phyloP scores from a whole-genome alignment of 306 rosid species.

The Cucurbita argyrosperma region DNA sequence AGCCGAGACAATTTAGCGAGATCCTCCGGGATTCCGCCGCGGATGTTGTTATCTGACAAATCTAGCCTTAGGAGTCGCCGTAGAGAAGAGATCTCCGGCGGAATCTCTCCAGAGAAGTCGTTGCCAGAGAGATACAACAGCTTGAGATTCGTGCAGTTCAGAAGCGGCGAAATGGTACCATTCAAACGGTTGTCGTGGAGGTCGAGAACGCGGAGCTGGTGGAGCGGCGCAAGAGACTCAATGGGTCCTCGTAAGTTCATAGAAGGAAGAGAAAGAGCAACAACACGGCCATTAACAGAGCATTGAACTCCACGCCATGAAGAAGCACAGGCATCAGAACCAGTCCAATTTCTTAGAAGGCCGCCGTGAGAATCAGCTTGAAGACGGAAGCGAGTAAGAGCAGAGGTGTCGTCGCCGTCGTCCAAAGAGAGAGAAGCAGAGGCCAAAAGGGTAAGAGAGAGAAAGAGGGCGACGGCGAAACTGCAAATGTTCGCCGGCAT shows the following conservation, averaged over 20 bases:
- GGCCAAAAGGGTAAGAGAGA: slow-evolving; percentile 3
- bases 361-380: slow-evolving; percentile 61
- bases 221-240: slow-evolving; percentile 33
- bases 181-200: slow-evolving; percentile 73
- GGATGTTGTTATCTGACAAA: slow-evolving; percentile 76
- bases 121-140: slow-evolving; percentile 71
- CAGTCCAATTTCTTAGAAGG: slow-evolving; percentile 71
- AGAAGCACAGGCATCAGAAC: slow-evolving; percentile 50
- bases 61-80: slow-evolving; percentile 55
- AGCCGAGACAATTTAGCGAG: slow-evolving; percentile 30
- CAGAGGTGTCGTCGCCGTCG: slow-evolving; percentile 80
- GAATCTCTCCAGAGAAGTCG: slow-evolving; percentile 76
- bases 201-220: slow-evolving; percentile 77
- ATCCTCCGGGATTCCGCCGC: slow-evolving; percentile 36
- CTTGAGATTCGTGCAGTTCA: slow-evolving; percentile 61
- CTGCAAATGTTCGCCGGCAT: background rate
- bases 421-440: slow-evolving; percentile 11
- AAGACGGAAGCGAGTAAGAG: slow-evolving; percentile 52
- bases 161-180: slow-evolving; percentile 36
- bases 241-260: slow-evolving; percentile 74
- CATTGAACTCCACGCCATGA: slow-evolving; percentile 65
- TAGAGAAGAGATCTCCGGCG: slow-evolving; percentile 29
- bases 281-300: slow-evolving; percentile 36
- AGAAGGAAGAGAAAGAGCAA: slow-evolving; percentile 50
- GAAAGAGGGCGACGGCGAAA: background rate